These are phyloP conservation scores for Gaeumannomyces sp. DNA, from an alignment of 2,329 filamentous ascomycete genomes.

Conservation along the genomic window DNA sequence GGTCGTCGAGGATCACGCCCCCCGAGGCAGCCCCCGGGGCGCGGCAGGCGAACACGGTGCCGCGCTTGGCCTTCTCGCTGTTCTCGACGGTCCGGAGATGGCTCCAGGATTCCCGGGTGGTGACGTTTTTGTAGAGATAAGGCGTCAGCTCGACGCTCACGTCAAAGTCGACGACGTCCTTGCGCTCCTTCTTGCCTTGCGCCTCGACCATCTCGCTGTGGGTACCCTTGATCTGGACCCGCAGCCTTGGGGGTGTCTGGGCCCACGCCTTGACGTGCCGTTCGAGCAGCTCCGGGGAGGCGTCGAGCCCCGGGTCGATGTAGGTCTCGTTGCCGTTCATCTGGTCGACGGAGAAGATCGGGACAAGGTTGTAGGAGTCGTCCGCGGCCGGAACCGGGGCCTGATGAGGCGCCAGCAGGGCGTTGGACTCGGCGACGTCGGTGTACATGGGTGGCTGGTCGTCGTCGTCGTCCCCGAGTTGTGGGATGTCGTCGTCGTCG, in stretches of 20 bases:
- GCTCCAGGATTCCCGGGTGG: constrained; percentile 33
- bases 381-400: constrained; percentile 20
- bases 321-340: constrained; percentile 33
- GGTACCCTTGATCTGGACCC: constrained; percentile 45
- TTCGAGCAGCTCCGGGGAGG: constrained; percentile 8
- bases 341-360: constrained; percentile 21
- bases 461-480: constrained; percentile 24
- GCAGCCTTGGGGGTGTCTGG: constrained; percentile 44
- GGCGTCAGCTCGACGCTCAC: constrained; percentile 53
- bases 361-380: constrained; percentile 9
- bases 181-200: constrained; percentile 39
- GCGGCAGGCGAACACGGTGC: constrained; percentile 49
- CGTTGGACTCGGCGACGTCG: constrained; percentile 22
- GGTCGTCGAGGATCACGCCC: constrained; percentile 34
- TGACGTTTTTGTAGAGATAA: constrained; percentile 44
- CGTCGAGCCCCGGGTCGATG: constrained; percentile 29
- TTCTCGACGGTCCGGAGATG: constrained; percentile 48
- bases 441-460: constrained; percentile 43
- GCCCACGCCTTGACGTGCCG: constrained; percentile 27
- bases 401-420: constrained; percentile 5
- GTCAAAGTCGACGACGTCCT: constrained; percentile 51
- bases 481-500: constrained; percentile 31
- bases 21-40: constrained; percentile 39
- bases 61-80: constrained; percentile 57
- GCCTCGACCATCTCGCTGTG: constrained; percentile 41